Evolutionary conservation across 2,329 filamentous ascomycete genomes (phyloP).

Genomic region (Clarireedia hainanense): DNA sequence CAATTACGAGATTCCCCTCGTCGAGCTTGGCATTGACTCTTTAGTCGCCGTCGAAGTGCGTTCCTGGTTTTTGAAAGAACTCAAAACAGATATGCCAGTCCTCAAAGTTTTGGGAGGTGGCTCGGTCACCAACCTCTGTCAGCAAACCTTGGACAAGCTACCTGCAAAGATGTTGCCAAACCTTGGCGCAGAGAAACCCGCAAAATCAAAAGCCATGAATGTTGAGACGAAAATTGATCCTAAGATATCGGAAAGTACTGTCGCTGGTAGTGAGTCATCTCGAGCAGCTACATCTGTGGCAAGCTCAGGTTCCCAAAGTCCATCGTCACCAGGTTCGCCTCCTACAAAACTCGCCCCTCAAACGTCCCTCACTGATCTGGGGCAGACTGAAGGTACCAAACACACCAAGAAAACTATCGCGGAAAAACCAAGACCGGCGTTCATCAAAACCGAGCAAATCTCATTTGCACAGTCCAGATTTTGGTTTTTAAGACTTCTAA

Average conservation of each 20-base stretch:
- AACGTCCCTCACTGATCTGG: neutral
- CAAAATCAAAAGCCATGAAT: no score
- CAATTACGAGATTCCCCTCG: neutral
- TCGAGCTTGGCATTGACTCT: slow-evolving; percentile 4
- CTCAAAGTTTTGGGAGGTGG: slow-evolving; percentile 5
- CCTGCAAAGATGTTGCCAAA: neutral
- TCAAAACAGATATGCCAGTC: slow-evolving; percentile 3
- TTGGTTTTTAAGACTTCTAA: slow-evolving; percentile 21
- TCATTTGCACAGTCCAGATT: slow-evolving; percentile 16
- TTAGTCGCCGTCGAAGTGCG: slow-evolving; percentile 1
- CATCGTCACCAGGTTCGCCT: no score
- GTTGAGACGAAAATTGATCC: no score
- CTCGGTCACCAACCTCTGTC: neutral
- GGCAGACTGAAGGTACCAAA: neutral
- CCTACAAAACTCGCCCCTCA: no score
- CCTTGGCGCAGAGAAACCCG: neutral
- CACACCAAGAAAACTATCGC: neutral
- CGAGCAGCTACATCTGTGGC: no score
- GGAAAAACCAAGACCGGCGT: neutral
- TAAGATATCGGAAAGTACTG: no score
- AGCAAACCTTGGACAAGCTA: neutral
- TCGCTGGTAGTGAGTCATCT: no score
- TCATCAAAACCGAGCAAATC: neutral
- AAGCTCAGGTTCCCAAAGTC: no score
- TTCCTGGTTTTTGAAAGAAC: slow-evolving; percentile 8